These are phyloP conservation scores for Mycena metata DNA, from an alignment of 768 basidiomycete genomes.

Conservation along the genomic window DNA sequence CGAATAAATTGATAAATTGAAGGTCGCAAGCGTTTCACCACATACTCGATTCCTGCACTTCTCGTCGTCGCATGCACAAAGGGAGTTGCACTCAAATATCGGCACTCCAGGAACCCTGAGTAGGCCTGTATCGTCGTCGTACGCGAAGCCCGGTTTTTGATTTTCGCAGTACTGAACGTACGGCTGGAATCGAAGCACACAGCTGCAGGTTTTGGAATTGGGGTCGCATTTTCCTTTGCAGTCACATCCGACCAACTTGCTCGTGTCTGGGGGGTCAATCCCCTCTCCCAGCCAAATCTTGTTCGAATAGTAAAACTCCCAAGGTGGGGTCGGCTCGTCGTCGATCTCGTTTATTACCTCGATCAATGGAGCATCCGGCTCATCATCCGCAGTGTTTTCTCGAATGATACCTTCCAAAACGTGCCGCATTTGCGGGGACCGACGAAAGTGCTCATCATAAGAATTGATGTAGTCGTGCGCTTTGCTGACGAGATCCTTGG, in stretches of 20 bases:
- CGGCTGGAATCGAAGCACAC: conserved; percentile 68
- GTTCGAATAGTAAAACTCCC: conserved; percentile 93
- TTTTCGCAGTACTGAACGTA: conserved; percentile 46
- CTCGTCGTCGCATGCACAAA: conserved; percentile 80
- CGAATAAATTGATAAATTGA: conserved; percentile 4
- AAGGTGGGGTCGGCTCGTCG: conserved; percentile 76
- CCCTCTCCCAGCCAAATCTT: conserved; percentile 79
- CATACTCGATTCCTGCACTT: conserved; percentile 86
- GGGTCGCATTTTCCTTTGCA: conserved; percentile 86
- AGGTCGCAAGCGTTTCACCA: conserved; percentile 17
- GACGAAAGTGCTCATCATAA: conserved; percentile 56
- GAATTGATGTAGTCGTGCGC: conserved; percentile 78
- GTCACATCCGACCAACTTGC: conserved; percentile 73
- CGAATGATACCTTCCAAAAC: conserved; percentile 77
- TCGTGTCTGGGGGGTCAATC: conserved; percentile 75
- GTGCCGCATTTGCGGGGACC: conserved; percentile 58
- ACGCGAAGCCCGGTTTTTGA: conserved; percentile 69
- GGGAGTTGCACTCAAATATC: conserved; percentile 89
- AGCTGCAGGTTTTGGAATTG: conserved; percentile 78
- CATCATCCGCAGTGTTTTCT: conserved; percentile 75
- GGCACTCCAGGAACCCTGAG: conserved; percentile 68
- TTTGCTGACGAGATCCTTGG: conserved; percentile 70
- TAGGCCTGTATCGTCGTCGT: conserved; percentile 67
- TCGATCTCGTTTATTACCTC: conserved; percentile 78
- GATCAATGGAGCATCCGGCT: conserved; percentile 78